Percentiles rank a stretch among this genome's conserved stretches.
These are phyloP conservation scores for Pythium rhizo-oryzae DNA, from an alignment of 352 stramenopile species.

Conservation along the genomic window DNA sequence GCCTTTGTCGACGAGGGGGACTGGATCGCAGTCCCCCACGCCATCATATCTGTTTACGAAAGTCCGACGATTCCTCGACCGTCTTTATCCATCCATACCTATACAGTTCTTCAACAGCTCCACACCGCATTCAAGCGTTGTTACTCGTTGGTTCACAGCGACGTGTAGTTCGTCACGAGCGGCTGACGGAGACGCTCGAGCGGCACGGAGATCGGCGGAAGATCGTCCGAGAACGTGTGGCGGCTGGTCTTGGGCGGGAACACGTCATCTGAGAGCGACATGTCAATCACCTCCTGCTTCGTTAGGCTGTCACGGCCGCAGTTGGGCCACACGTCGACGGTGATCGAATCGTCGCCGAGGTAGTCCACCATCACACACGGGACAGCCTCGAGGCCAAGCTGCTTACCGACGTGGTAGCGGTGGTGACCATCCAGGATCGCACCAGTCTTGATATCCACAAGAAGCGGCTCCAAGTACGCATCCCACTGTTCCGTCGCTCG, in stretches of 20 bases:
- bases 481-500: conserved; percentile 77
- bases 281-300: conserved; percentile 82
- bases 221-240: conserved; percentile 82
- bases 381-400: conserved; percentile 69
- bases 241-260: conserved; percentile 89
- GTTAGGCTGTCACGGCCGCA: conserved; percentile 81
- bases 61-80: too few species aligned
- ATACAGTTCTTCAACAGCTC: not conserved
- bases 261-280: conserved; percentile 80
- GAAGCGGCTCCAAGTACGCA: conserved; percentile 83
- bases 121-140: too few species aligned
- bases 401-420: conserved; percentile 76
- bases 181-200: conserved; percentile 58
- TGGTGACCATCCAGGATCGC: conserved; percentile 87
- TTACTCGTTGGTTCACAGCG: too few species aligned
- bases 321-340: conserved; percentile 86
- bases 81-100: too few species aligned
- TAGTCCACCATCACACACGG: conserved; percentile 85
- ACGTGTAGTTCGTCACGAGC: conserved; percentile 38
- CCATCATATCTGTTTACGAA: too few species aligned
- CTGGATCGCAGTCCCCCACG: too few species aligned
- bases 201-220: conserved; percentile 82
- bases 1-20: too few species aligned
- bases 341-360: conserved; percentile 80
- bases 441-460: conserved; percentile 72